Conservation (phyloP, 1,284 basidiomycete genomes). For the Waitea zeae region DNA sequence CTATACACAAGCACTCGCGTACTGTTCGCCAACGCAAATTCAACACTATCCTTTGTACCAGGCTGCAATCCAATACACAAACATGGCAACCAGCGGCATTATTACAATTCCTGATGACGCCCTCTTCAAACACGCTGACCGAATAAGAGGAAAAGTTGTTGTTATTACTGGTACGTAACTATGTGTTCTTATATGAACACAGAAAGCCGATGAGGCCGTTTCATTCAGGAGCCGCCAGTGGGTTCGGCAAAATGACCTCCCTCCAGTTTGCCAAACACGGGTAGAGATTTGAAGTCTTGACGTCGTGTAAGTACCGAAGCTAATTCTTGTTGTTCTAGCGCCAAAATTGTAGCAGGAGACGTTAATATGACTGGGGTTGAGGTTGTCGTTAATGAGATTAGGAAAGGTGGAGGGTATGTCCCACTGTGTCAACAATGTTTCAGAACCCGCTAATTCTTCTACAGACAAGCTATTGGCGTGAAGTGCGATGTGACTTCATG, state of each 20-base stretch:
- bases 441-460: background rate
- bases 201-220: constrained; percentile 7
- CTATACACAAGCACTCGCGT: too few species aligned
- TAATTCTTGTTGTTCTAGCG: too few species aligned
- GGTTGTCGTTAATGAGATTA: constrained; percentile 9
- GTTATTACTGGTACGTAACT: constrained; percentile 28
- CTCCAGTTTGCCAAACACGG: constrained; percentile 25
- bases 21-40: too few species aligned
- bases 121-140: constrained; percentile 22
- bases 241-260: constrained; percentile 34
- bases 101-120: constrained; percentile 25
- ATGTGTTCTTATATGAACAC: background rate
- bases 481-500: constrained; percentile 15
- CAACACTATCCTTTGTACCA: too few species aligned
- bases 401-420: constrained; percentile 9
- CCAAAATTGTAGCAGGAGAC: constrained; percentile 13
- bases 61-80: too few species aligned
- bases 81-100: too few species aligned
- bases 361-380: constrained; percentile 7
- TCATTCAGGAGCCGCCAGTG: constrained; percentile 28
- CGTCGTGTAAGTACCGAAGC: too few species aligned
- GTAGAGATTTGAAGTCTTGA: too few species aligned
- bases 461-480: constrained; percentile 11
- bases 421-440: background rate
- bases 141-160: constrained; percentile 31